Evolutionary conservation across 768 basidiomycete species (phyloP).

Genomic region (Holtermanniella nyarrowii): DNA sequence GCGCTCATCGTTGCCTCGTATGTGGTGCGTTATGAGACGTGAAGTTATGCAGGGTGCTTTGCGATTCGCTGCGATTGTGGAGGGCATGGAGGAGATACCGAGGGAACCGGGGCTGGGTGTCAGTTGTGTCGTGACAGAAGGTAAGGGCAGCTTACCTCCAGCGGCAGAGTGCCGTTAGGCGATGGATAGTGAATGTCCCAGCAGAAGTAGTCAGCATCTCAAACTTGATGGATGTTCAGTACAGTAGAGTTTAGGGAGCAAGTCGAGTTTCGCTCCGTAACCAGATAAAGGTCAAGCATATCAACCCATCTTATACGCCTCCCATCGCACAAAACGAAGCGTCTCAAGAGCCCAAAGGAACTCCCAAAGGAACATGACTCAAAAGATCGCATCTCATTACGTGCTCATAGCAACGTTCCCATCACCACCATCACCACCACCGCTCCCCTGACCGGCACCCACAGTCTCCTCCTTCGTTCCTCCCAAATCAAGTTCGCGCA

Average conservation of each 20-base stretch:
- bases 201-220: background rate
- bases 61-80: background rate
- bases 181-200: background rate
- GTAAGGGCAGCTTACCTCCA: background rate
- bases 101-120: background rate
- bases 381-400: conserved; percentile 4
- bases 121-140: background rate
- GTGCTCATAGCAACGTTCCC: conserved; percentile 37
- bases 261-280: too few relatives aligned
- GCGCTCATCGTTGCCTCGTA: background rate
- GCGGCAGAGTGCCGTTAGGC: background rate
- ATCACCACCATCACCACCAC: conserved; percentile 37
- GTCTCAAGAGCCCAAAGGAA: background rate
- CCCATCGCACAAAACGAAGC: background rate
- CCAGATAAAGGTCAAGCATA: too few relatives aligned
- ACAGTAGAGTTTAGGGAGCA: too few relatives aligned
- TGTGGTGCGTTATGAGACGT: background rate
- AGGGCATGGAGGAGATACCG: background rate
- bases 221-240: too few relatives aligned
- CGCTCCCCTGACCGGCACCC: conserved; percentile 35
- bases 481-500: conserved; percentile 66
- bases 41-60: background rate
- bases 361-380: too few relatives aligned
- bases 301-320: too few relatives aligned
- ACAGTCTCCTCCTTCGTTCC: conserved; percentile 62